Base-by-base conservation (phyloP, 495 filamentous ascomycete genomes). In the Endocarpon pusillum region DNA sequence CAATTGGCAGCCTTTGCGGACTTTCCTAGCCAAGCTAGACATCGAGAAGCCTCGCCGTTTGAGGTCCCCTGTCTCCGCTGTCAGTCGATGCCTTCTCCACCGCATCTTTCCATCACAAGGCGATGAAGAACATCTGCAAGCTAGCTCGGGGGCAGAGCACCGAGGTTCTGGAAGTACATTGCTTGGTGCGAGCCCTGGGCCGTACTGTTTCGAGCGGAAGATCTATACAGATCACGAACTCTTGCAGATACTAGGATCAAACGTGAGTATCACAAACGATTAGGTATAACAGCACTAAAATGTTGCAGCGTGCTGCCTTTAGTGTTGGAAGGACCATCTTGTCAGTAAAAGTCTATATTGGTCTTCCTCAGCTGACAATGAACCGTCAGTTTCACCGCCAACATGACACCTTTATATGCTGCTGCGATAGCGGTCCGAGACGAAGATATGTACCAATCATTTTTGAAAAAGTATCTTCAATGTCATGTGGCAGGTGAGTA, bases 61-160 rank as follows among this genome's bases (percentile, higher is more conserved):
- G 14, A n/a, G 12, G 12, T 31, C 28, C 12, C 7, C 12, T 14
- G 12, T 15, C 4, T 14, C 19, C 28, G 12, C 28, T 7, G 5
- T n/a, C 19, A n/a, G 28, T 17, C 28, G 14, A 31, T 31, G 28
- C 28, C 28, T 31, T 31, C 19, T 31, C 28, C 28, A 31, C 19
- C 28, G 14, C 19, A n/a, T 31, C 12, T 15, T 14, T 31, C 28
- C 28, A 5, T 15, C 7, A 31, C 19, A n/a, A 31, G 12, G 28
- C 7, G 4, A 31, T 31, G 28, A 14, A 31, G 4, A 31, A 15
- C 28, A 14, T 5, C 28, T 17, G 12, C 28, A 4, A 31, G 5
- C 28, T 31, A 14, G 28, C 19, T 31, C 28, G n/a, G n/a, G n/a
- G n/a, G n/a, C n/a, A n/a, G n/a, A n/a, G 12, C 28, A 14, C 28